Evolutionary conservation across 371 early-diverging fungal genomes (phyloP), one percentile per base, ranked within the genome.

Genomic region (Conidiobolus incongruus): DNA sequence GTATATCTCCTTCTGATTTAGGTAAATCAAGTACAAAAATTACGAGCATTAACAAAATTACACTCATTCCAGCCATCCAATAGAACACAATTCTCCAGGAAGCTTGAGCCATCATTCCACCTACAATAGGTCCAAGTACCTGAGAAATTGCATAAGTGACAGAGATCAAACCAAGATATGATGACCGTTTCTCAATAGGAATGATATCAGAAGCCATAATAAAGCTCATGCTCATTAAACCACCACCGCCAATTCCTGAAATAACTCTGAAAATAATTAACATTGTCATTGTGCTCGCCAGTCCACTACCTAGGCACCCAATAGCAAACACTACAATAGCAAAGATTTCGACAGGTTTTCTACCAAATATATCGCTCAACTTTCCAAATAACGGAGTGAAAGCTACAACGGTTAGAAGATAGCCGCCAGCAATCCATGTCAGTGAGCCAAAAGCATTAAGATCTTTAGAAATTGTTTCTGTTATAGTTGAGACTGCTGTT

Each of bases 131-230:
- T 2, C 33, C 43, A 12, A 42, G 10, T 2, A 42, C 33, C 4
- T 66, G 70, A 0, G 75, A 62, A 2, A 71, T 41, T 15, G 75
- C 77, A 54, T 71, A 81, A 17, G 75, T 63, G 24, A 62, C 67
- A 38, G 66, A 57, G 21, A 72, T 54, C 28, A 68, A 54, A 2
- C 69, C 60, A 47, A 73, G 64, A 40, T 72, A 77, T 7, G 69
- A 62, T 22, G 71, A 75, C 0, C 84, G 66, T 19, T 82, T 65
- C 7, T 63, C 53, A n/a, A 77, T 35, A 7, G 78, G 59, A 0
- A 56, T 51, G 19, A 87, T 56, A 42, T 90, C 91, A 1, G 76
- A 61, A 19, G 81, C 68, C 34, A 80, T 71, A 37, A 81, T 70
- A 47, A 78, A 56, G 24, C 64, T 65, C 44, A 79, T 49, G 34